Evolutionary conservation across 495 filamentous ascomycete genomes (phyloP), one percentile per base, ranked within the genome.

Genomic region (Recurvomyces mirabilis): DNA sequence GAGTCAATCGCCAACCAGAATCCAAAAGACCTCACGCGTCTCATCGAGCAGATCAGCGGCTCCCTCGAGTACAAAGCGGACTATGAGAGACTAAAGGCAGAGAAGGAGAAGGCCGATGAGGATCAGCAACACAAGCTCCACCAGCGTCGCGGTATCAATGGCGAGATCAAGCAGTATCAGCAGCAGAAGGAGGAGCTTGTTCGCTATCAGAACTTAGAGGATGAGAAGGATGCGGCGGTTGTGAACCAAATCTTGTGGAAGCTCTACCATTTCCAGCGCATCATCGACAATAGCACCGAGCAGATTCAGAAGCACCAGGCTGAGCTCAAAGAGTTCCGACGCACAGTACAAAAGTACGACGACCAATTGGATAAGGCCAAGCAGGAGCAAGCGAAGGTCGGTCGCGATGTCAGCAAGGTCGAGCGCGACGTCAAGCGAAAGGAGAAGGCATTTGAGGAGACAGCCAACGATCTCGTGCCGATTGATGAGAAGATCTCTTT

Each of bases 211-310:
- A 75, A 74, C 35, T 94, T 94, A 62, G 81, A 79, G 1, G 79
- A 89, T 35, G 87, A 96, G 64, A 74, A 85, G 28, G 89, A 96
- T 60, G 76, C 87, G 41, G 93, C 91, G 10, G 82, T 94, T 44
- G 86, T 96, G 37, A 91, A 84, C 0, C 93, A 96, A 44, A 87
- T 94, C 28, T 66, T 96, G 11, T 96, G 91, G 89, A 96, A 96
- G 63, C 68, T 99, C 1, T 96, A 84, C 64, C 87, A 94, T 61
- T 93, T 94, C 61, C 91, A 99, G 61, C 79, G 78, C 21, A 70
- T 86, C 22, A 94, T 99, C 63, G 87, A 95, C 53, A 80, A 84
- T 34, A 94, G 91, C 25, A 86, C 79, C 52, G 82, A 78, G 20
- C 80, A 93, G 53, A 99, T 96, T 41, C 81, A 89, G 57, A 84